Evolutionary conservation across 805 yeast species (phyloP), one percentile per base, ranked within the genome.

Genomic region (Maudiozyma serrabonitensis): DNA sequence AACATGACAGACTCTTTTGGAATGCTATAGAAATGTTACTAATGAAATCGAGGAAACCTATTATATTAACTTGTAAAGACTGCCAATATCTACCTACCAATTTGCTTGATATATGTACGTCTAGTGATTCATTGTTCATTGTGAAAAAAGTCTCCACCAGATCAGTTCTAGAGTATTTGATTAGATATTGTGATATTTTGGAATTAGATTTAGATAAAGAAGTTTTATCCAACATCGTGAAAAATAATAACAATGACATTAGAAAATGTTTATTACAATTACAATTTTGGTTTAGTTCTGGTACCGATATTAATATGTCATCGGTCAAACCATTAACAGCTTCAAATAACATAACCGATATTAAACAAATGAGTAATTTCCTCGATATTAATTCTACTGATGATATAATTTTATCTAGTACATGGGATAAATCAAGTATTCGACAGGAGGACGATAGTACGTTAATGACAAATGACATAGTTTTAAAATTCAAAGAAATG

Each of bases 1-100:
- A 75, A 40, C 80, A 77, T 32, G 98, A 93, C 58, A 79, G 76
- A 50, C 80, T 80, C 1, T 90, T 91, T 60, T 93, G 97, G 96
- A 60, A 73, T 0, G 80, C 83, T 2, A 73, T 88, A 2, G 77
- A 75, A 43, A 82, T 79, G 45, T 72, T 87, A 13, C 64, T 88
- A 39, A 71, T 72, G 37, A 73, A 76, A 16, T 75, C 87, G 0
- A 71, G 87, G 54, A 68, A 90, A 48, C 95, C 95, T 0, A 74
- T 87, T 0, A 73, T 86, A 1, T 53, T 87, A 13, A 82, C 89
- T 0, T 84, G 90, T 58, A 68, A 73, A 7, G 79, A 78, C 52
- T 48, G 69, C 2, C 59, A 61, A 9, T 69, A 64, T 34, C 64
- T 83, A 6, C 89, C 89, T 0, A 55, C 58, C 28, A 69, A 63